phyloP scores from a whole-genome alignment of 2,329 filamentous ascomycete species.

The Aspergillus flavus region DNA sequence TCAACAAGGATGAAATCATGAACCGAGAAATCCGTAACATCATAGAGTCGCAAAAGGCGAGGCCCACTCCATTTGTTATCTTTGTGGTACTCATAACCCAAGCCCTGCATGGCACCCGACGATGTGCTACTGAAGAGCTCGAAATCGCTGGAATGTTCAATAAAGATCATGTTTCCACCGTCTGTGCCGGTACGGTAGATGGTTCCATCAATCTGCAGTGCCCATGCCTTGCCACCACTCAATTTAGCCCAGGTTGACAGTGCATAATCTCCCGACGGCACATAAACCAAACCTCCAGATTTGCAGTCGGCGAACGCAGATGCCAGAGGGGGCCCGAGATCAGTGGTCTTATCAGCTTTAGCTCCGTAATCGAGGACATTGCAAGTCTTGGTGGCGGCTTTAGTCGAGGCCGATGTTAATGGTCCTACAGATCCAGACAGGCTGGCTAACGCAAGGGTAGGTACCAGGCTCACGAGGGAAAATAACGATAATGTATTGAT shows the following conservation, averaged over 20 bases:
- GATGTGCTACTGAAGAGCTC: conserved; percentile 58
- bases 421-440: conserved; percentile 50
- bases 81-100: conserved; percentile 53
- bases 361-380: conserved; percentile 57
- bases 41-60: conserved; percentile 50
- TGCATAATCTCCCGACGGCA: conserved; percentile 54
- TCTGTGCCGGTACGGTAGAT: conserved; percentile 56
- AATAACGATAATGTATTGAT: conserved; percentile 13
- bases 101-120: conserved; percentile 56
- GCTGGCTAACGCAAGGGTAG: conserved; percentile 36
- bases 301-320: conserved; percentile 56
- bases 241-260: conserved; percentile 55
- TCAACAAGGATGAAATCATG: conserved; percentile 55
- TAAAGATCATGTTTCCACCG: conserved; percentile 57
- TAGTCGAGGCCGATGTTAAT: conserved; percentile 44
- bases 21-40: conserved; percentile 51
- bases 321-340: conserved; percentile 53
- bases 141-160: conserved; percentile 54
- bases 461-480: conserved; percentile 25
- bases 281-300: conserved; percentile 53
- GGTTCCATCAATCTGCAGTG: conserved; percentile 56
- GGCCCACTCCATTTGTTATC: conserved; percentile 45
- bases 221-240: conserved; percentile 51
- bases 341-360: conserved; percentile 54
- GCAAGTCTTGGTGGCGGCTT: conserved; percentile 54